Base-by-base conservation (phyloP, 2,329 filamentous ascomycete genomes). In the Sporothrix luriei region DNA sequence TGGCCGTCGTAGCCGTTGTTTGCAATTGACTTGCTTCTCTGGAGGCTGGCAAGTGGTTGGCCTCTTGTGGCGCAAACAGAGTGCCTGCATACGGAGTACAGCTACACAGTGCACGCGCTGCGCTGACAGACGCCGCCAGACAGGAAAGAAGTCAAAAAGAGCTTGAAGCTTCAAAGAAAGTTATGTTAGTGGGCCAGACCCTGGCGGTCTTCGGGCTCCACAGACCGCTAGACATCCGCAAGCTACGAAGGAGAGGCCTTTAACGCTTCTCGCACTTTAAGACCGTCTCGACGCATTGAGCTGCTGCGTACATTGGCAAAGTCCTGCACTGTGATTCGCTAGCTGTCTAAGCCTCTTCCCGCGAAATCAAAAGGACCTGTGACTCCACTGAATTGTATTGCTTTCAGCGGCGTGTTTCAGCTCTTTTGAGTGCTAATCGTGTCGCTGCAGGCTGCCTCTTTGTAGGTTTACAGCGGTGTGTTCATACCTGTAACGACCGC, bases 101-200 rank as follows among this genome's bases (percentile, higher is more conserved):
- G 49, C 64, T 55, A 33, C 49, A 66, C 64, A 66, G 64, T 66
- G 64, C 49, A 66, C 49, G 29, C 48, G 19, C 21, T 66, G 64
- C 49, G 64, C 64, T 66, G 49, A 54, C n/a, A 66, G 33, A 29
- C 29, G 29, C 29, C 5, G 3, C 5, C 29, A 29, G 29, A 29
- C 29, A 29, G 29, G 29, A 29, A 29, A 29, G 29, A 14, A 11
- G 33, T 7, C 29, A 10, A 54, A 21, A 54, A 26, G 51, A 54
- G 51, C 24, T 24, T 7, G 24, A 54, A 54, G 51, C 24, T 24
- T 7, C 51, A 54, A 54, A 24, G 33, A 29, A 26, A 21, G 51
- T 29, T 54, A 24, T 54, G 51, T 54, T 55, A 29, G 52, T 61
- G 55, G 33, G 33, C 13, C n/a, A n/a, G n/a, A n/a, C n/a, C n/a